A percentile compares a stretch with the other conserved stretches of the same genome.
These are phyloP conservation scores for Boletus eberwhitei DNA, from an alignment of 768 basidiomycete genomes.

Conservation along the genomic window DNA sequence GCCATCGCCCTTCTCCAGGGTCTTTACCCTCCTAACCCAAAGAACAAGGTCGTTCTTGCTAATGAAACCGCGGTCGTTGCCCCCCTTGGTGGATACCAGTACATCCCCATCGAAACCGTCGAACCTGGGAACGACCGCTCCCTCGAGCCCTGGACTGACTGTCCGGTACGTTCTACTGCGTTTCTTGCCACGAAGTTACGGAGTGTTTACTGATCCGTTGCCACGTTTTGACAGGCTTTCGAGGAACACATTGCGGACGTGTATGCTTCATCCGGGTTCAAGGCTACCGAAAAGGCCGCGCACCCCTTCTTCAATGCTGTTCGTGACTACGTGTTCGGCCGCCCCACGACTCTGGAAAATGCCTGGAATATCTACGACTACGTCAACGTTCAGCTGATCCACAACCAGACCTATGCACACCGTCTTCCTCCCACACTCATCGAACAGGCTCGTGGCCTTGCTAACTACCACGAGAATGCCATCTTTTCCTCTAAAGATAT, in stretches of 20 bases:
- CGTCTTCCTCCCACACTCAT: constrained; percentile 76
- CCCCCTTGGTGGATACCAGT: constrained; percentile 82
- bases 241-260: constrained; percentile 59
- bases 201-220: constrained; percentile 11
- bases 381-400: constrained; percentile 67
- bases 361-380: constrained; percentile 80
- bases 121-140: constrained; percentile 81
- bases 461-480: constrained; percentile 76
- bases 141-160: constrained; percentile 75
- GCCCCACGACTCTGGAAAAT: constrained; percentile 64
- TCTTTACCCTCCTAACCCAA: constrained; percentile 74
- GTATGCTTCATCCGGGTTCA: constrained; percentile 64
- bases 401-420: constrained; percentile 81
- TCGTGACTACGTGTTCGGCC: constrained; percentile 70
- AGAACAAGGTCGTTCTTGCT: constrained; percentile 72
- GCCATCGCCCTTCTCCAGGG: constrained; percentile 84
- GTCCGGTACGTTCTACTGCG: constrained; percentile 39
- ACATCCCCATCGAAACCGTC: constrained; percentile 86
- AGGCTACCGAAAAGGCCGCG: constrained; percentile 52
- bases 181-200: background rate
- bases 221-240: constrained; percentile 46
- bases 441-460: constrained; percentile 70
- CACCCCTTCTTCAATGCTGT: constrained; percentile 61
- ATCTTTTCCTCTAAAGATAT: constrained; percentile 65
- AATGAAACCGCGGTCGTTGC: constrained; percentile 70